Evolutionary conservation across 352 stramenopile genomes (phyloP), one percentile per base, ranked within the genome.

Genomic region (Achlya hypogyna): DNA sequence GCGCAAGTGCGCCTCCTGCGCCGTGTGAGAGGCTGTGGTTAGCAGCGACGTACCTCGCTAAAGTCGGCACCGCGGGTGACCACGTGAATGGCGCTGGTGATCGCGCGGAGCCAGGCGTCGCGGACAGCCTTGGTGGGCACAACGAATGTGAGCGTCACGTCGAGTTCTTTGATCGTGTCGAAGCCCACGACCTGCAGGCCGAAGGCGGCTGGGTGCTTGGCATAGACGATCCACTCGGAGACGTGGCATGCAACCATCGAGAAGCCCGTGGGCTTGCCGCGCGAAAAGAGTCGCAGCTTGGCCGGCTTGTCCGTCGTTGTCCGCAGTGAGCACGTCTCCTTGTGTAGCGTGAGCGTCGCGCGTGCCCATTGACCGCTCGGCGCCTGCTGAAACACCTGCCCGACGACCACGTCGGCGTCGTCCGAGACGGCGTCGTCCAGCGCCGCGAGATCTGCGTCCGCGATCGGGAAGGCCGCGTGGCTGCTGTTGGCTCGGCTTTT

Each of bases 141-240:
- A 12, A 92, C 84, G 38, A 92, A 90, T 29, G 82, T 92, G 34
- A 92, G 63, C 0, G 80, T 89, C 62, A 88, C 69, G 47, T 92
- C 79, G 47, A 88, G 76, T 64, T 92, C 84, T 8, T 80, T 78
- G 54, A 84, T 85, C 2, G 77, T 69, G 53, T 92, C 80, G 51
- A 91, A 89, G 14, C 84, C 81, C 23, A 90, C 84, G 25, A 92
- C 74, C 62, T 92, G 84, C 52, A 92, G 89, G 12, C 82, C 82
- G 69, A 89, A 92, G 0, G 84, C 84, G 3, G 77, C 74, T 4
- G 74, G 82, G 38, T 87, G 82, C 69, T 92, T 92, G n/a, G 87
- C 80, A 43, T 90, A 92, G 20, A 78, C 79, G 42, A 92, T 92
- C 82, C 82, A 92, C 60, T 87, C 81, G 18, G 80, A 72, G 2